Conservation (phyloP, 2,329 filamentous ascomycete species). For the Acarospora socialis region DNA sequence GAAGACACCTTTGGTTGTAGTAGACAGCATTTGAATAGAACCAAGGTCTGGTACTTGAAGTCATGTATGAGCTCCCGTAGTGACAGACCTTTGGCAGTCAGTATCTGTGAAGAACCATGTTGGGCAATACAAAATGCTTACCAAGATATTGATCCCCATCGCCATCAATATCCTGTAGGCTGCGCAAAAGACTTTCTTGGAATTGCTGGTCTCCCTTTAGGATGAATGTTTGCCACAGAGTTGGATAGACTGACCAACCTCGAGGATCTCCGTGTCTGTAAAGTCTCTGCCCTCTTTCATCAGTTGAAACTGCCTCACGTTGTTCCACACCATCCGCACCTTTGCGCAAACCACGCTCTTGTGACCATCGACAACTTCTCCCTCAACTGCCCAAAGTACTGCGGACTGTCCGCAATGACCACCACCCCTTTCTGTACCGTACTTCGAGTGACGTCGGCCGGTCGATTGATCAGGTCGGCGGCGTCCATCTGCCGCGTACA, state of each 20-base stretch:
- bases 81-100: slow-evolving; percentile 41
- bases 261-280: slow-evolving; percentile 75
- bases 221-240: slow-evolving; percentile 1
- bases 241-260: slow-evolving; percentile 29
- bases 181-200: slow-evolving; percentile 64
- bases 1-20: slow-evolving; percentile 73
- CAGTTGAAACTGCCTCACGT: slow-evolving; percentile 1
- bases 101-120: slow-evolving; percentile 12
- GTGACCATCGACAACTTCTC: slow-evolving; percentile 85
- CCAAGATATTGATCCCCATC: slow-evolving; percentile 80
- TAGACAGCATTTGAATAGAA: slow-evolving; percentile 84
- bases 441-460: slow-evolving; percentile 84
- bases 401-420: slow-evolving; percentile 80
- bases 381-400: slow-evolving; percentile 77
- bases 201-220: slow-evolving; percentile 46
- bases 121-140: slow-evolving; percentile 25
- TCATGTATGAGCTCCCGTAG: slow-evolving; percentile 83
- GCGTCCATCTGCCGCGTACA: slow-evolving; percentile 87
- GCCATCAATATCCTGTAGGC: slow-evolving; percentile 47
- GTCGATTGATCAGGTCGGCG: slow-evolving; percentile 58
- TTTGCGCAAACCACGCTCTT: slow-evolving; percentile 90
- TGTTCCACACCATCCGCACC: slow-evolving; percentile 27
- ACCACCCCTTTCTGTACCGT: slow-evolving; percentile 98
- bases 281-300: slow-evolving; percentile 48
- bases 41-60: slow-evolving; percentile 87